These are phyloP conservation scores for Malassezia sp. DNA, from an alignment of 1,284 basidiomycete genomes.

Conservation along the genomic window DNA sequence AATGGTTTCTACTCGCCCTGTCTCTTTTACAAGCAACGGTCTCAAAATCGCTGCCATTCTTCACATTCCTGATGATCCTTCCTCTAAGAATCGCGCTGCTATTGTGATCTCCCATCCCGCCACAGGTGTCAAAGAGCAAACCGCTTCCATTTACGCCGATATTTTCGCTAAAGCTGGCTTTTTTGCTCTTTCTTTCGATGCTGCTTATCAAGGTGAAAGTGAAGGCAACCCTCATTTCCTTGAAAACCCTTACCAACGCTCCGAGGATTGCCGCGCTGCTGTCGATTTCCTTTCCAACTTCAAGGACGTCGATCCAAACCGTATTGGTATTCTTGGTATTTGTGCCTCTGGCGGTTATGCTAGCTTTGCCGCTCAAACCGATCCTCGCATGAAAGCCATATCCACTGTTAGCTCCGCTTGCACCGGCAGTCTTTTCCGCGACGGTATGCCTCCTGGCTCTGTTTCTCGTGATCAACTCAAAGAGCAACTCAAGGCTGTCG, in stretches of 20 bases:
- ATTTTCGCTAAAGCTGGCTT: background rate
- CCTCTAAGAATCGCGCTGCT: background rate
- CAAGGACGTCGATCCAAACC: background rate
- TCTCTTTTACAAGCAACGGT: background rate
- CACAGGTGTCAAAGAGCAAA: conserved; percentile 3
- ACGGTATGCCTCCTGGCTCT: background rate
- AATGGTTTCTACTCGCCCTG: background rate
- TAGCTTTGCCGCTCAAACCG: background rate
- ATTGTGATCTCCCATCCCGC: background rate
- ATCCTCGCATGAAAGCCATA: background rate
- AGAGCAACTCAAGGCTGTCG: background rate
- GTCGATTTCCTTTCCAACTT: background rate
- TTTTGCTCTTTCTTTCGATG: background rate
- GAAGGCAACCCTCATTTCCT: conserved; percentile 2
- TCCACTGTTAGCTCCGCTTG: background rate
- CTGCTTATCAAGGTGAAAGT: conserved; percentile 4
- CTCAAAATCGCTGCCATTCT: background rate
- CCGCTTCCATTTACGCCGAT: background rate
- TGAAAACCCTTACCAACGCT: background rate
- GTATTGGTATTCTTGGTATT: background rate
- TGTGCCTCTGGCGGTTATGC: conserved; percentile 3
- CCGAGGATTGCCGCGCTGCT: background rate
- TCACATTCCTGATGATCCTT: background rate
- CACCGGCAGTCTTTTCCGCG: background rate
- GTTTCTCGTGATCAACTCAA: background rate